Base-by-base conservation (phyloP, 192 early-diverging fungal genomes). In the Piromyces sp. region DNA sequence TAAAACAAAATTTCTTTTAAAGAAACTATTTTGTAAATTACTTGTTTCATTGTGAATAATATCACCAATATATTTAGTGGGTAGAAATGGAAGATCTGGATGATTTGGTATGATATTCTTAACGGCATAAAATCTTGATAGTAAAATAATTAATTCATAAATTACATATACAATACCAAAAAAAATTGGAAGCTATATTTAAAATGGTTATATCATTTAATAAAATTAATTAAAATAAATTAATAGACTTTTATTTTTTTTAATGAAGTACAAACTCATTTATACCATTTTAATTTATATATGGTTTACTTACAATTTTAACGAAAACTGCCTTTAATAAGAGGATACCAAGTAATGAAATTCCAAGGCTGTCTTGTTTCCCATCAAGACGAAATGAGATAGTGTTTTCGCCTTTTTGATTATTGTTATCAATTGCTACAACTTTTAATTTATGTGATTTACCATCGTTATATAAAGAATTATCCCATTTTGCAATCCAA, bases 401-500 rank as follows among this genome's bases (percentile, higher is more conserved):
- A 0, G 58, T 84, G 26, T 87, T 84, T 29, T 82, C 85, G 0
- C 90, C 91, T 0, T 83, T 82, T 19, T 84, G 86, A 17, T 93
- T 94, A 7, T 79, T 83, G 2, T 84, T 81, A 80, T 96, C 94
- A 2, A 82, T 83, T 1, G 89, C 95, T 79, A 87, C 87, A 5
- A 96, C 87, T n/a, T 85, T 83, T 11, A 97, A 40, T 31, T 81
- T 38, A 82, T 96, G 95, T 12, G 91, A 86, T 31, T 83, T 80
- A 29, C 89, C 91, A 80, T 95, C 93, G 83, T 94, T 87, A 84
- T 89, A 97, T 28, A 80, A 28, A 4, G 84, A 82, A 26, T 94
- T 90, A 82, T 94, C 87, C 95, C 95, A 97, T 22, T 86, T 85
- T 1, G 87, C 83, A 0, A 87, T 87, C 90, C 94, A 97, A 30